Evolutionary conservation across 2,329 filamentous ascomycete species (phyloP).

Genomic region (Hortaea werneckii): DNA sequence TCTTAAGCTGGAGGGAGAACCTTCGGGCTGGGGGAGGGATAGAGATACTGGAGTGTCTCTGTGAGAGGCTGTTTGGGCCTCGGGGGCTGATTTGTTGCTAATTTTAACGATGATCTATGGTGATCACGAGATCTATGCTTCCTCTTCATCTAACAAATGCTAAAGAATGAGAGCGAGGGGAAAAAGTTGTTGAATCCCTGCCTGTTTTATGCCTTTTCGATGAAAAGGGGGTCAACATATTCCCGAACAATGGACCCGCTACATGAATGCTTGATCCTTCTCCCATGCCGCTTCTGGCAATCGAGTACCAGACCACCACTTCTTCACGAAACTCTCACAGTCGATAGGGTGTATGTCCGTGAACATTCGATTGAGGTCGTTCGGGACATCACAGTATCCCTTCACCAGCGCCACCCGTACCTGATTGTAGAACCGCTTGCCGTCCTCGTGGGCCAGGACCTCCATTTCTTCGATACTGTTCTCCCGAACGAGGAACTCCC

Average conservation of each 20-base stretch:
- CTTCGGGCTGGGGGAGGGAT: background rate
- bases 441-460: constrained; percentile 7
- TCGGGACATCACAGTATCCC: constrained; percentile 15
- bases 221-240: too few relatives aligned
- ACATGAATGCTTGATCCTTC: constrained; percentile 4
- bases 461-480: constrained; percentile 15
- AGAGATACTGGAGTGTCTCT: background rate
- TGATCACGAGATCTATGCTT: too few relatives aligned
- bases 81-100: background rate
- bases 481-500: constrained; percentile 19
- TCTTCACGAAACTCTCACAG: constrained; percentile 18
- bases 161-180: too few relatives aligned
- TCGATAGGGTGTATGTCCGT: constrained; percentile 17
- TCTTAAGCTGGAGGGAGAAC: background rate
- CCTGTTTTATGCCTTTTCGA: too few relatives aligned
- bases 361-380: constrained; percentile 18
- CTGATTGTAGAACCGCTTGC: constrained; percentile 23
- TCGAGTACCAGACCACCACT: constrained; percentile 21
- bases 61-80: background rate
- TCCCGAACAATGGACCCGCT: background rate
- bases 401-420: constrained; percentile 13
- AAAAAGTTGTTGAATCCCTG: too few relatives aligned
- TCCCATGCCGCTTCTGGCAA: constrained; percentile 16
- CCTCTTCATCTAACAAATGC: too few relatives aligned
- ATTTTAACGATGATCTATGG: background rate